A percentile compares a stretch with the other conserved stretches of the same genome.
Conservation (phyloP, 305 asterid genomes). For the Fraxinus floribunda region DNA sequence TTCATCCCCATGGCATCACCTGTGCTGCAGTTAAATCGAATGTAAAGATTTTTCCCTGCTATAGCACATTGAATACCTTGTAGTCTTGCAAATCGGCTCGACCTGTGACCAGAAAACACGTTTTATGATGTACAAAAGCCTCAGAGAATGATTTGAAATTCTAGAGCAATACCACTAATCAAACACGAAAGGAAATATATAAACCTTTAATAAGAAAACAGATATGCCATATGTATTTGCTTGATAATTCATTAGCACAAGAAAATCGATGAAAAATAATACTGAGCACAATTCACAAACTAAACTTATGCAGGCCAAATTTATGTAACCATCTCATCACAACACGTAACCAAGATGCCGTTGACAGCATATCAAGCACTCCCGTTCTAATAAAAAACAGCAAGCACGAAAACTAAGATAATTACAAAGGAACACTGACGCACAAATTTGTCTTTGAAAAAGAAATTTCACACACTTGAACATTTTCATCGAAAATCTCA, state of each 20-base stretch:
- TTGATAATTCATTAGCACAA: neutral
- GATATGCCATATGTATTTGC: neutral
- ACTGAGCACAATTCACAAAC: neutral
- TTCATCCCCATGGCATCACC: slow-evolving; percentile 25
- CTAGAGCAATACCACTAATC: neutral
- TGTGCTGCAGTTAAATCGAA: slow-evolving; percentile 17
- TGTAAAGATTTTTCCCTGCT: slow-evolving; percentile 13
- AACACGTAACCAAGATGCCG: neutral
- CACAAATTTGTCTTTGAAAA: neutral
- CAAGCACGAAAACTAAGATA: neutral
- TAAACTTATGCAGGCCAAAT: neutral
- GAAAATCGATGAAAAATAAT: neutral
- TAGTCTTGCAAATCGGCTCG: slow-evolving; percentile 13
- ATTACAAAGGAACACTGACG: too few relatives aligned
- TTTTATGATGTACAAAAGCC: neutral
- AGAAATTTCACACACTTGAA: neutral
- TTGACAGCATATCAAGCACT: neutral
- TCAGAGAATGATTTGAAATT: neutral
- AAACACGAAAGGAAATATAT: neutral
- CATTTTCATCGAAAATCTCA: neutral
- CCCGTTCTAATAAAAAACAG: neutral
- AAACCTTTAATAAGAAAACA: neutral
- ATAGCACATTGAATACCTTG: slow-evolving; percentile 7
- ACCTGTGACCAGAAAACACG: neutral
- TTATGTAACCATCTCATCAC: neutral